Percentiles rank a stretch among this genome's conserved stretches.
These are phyloP conservation scores for Glaciozyma martinii DNA, from an alignment of 768 basidiomycete species.

Conservation along the genomic window DNA sequence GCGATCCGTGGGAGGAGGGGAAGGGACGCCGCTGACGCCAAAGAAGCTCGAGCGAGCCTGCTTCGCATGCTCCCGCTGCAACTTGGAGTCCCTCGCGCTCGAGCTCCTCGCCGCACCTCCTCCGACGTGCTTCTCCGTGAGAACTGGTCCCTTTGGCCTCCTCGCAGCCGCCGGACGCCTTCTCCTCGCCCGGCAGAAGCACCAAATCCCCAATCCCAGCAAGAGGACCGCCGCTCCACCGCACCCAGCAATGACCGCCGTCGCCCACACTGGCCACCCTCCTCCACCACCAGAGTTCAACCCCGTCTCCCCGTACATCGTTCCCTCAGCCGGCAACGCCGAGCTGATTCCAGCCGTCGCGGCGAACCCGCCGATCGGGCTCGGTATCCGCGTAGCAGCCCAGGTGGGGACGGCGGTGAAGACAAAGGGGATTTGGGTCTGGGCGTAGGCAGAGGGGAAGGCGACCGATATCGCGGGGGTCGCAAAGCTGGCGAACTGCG, in stretches of 20 bases:
- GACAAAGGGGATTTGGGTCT: conserved; percentile 10
- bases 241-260: conserved; percentile 6
- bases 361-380: conserved; percentile 12
- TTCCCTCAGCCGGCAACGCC: neutral
- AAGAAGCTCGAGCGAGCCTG: no score
- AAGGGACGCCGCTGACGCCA: no score
- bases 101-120: neutral
- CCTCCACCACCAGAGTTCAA: neutral
- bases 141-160: neutral
- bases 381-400: conserved; percentile 7
- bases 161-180: neutral
- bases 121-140: neutral
- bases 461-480: conserved; percentile 25
- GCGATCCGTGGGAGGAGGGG: no score
- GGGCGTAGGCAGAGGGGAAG: conserved; percentile 18
- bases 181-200: neutral
- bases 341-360: conserved; percentile 12
- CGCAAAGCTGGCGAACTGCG: conserved; percentile 2
- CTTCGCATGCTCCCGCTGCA: no score
- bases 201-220: conserved; percentile 1
- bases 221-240: conserved; percentile 7
- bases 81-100: no score
- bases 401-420: conserved; percentile 3
- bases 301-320: neutral
- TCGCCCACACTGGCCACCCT: conserved; percentile 18